Evolutionary conservation across 73 alveolate genomes (phyloP).

Genomic region (Loxodes magnus): DNA sequence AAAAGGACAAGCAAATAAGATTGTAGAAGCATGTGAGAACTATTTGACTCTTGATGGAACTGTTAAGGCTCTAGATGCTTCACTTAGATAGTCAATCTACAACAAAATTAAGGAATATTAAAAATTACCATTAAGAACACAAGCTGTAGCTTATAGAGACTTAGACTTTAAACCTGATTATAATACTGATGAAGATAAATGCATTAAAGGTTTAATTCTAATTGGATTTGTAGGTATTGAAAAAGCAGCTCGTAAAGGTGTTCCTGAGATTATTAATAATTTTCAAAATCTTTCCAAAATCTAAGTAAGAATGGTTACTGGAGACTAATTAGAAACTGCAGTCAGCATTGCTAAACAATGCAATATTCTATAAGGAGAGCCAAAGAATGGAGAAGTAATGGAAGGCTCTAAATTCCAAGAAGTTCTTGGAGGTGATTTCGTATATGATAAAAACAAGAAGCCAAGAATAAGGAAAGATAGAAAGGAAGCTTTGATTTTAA

Average conservation of each 20-base stretch:
- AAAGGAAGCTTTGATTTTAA: no score
- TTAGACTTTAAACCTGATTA: slow-evolving; percentile 22
- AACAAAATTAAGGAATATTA: slow-evolving; percentile 46
- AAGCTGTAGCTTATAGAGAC: slow-evolving; percentile 57
- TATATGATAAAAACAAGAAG: no score
- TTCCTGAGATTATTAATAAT: slow-evolving; percentile 61
- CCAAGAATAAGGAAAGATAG: no score
- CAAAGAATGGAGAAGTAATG: slow-evolving; percentile 43
- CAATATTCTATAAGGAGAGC: slow-evolving; percentile 58
- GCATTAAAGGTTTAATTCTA: slow-evolving; percentile 30
- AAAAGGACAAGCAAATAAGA: slow-evolving; percentile 41
- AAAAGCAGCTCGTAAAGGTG: slow-evolving; percentile 78
- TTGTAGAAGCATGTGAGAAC: slow-evolving; percentile 43
- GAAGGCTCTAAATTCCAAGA: slow-evolving; percentile 27
- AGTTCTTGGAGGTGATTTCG: no score
- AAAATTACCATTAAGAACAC: slow-evolving; percentile 60
- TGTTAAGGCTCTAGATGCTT: slow-evolving; percentile 17
- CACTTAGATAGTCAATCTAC: slow-evolving; percentile 27
- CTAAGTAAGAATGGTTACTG: slow-evolving; percentile 89
- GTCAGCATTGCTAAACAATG: slow-evolving; percentile 77
- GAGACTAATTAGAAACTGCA: slow-evolving; percentile 89
- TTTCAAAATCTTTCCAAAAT: slow-evolving; percentile 80
- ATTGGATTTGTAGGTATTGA: slow-evolving; percentile 67
- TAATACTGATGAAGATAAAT: slow-evolving; percentile 29
- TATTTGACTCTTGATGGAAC: slow-evolving; percentile 54